A percentile compares a stretch with the other conserved stretches of the same genome.
phyloP scores from a whole-genome alignment of 768 basidiomycete genomes.

The Ramaria rubella region DNA sequence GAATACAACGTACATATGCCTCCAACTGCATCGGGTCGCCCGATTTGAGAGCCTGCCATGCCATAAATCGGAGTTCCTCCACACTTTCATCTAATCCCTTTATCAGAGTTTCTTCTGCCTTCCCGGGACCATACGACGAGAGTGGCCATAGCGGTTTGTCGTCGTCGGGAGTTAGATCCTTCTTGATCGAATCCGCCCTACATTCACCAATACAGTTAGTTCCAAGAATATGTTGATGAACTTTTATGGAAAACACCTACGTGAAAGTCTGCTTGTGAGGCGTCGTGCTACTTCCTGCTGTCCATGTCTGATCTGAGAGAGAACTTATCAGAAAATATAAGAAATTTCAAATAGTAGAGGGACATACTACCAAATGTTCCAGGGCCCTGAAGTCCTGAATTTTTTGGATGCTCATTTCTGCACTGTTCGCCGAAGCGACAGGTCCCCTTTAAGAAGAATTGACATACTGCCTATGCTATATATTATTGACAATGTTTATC shows the following conservation, averaged over 20 bases:
- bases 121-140: constrained; percentile 71
- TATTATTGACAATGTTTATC: not conserved
- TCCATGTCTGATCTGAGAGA: constrained; percentile 36
- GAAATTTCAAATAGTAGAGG: constrained; percentile 9
- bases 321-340: not conserved
- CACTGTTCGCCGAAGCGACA: constrained; percentile 64
- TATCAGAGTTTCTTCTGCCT: constrained; percentile 63
- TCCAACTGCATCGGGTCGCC: constrained; percentile 40
- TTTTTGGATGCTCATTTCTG: constrained; percentile 55
- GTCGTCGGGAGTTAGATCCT: constrained; percentile 49
- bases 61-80: constrained; percentile 72
- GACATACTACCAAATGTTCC: constrained; percentile 48
- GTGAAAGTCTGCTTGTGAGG: constrained; percentile 30
- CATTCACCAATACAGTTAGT: not conserved
- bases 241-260: constrained; percentile 24
- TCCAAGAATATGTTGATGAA: not conserved
- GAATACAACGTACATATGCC: constrained; percentile 67
- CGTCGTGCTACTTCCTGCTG: constrained; percentile 20
- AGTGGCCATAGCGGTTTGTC: constrained; percentile 80
- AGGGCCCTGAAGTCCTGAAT: constrained; percentile 23
- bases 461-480: constrained; percentile 46
- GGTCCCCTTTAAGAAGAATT: constrained; percentile 53
- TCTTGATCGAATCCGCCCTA: constrained; percentile 56
- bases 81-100: constrained; percentile 62
- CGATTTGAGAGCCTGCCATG: constrained; percentile 45